These are phyloP conservation scores for Kwoniella bestiolae DNA, from an alignment of 768 basidiomycete genomes.

Conservation along the genomic window DNA sequence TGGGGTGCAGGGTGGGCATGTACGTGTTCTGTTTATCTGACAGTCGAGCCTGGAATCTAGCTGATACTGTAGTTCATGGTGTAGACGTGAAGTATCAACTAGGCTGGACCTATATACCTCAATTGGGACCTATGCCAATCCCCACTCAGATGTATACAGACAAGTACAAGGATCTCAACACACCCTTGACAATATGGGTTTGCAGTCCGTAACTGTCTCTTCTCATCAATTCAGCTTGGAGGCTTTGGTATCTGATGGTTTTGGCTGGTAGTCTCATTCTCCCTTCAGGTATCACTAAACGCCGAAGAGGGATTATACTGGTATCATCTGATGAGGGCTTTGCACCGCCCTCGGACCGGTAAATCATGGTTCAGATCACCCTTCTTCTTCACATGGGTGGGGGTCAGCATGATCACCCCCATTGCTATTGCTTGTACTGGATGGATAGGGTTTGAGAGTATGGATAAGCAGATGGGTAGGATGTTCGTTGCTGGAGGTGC, in stretches of 20 bases:
- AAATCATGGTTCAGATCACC: constrained; percentile 31
- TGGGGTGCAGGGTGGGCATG: constrained; percentile 35
- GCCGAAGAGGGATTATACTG: constrained; percentile 48
- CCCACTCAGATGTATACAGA: constrained; percentile 28
- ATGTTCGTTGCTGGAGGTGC: constrained; percentile 25
- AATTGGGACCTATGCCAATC: constrained; percentile 26
- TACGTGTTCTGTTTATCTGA: too few relatives aligned
- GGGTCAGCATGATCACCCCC: constrained; percentile 18
- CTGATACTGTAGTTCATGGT: too few relatives aligned
- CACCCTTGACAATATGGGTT: constrained; percentile 34
- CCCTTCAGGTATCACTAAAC: constrained; percentile 36
- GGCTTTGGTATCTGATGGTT: too few relatives aligned
- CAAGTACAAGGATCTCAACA: constrained; percentile 18
- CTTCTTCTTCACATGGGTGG: constrained; percentile 43
- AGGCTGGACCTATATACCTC: constrained; percentile 32
- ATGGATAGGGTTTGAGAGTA: constrained; percentile 16
- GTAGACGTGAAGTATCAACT: constrained; percentile 39
- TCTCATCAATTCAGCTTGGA: too few relatives aligned
- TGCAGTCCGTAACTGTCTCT: constrained; percentile 34
- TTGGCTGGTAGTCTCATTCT: constrained; percentile 34
- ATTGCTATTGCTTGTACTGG: constrained; percentile 16
- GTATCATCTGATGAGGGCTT: constrained; percentile 44
- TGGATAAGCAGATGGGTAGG: constrained; percentile 26
- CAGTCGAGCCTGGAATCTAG: too few relatives aligned
- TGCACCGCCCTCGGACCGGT: constrained; percentile 30